These are phyloP conservation scores for Colletotrichum shisoi DNA, from an alignment of 2,329 filamentous ascomycete species.

Conservation along the genomic window DNA sequence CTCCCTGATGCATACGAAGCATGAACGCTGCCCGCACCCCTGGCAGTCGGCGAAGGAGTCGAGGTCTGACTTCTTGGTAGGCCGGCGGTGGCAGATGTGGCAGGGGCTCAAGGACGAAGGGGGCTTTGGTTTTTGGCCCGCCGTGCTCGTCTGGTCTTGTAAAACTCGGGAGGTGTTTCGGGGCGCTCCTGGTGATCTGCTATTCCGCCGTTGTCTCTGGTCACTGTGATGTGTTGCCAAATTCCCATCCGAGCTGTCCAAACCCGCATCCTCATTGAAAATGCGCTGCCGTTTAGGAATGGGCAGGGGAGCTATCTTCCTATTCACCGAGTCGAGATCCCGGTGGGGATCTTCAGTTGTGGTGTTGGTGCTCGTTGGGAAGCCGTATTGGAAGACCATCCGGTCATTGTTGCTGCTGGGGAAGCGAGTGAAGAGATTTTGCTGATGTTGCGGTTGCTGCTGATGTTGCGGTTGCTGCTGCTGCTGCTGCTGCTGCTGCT, in stretches of 20 bases:
- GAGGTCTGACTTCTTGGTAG: constrained; percentile 70
- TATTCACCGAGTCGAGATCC: constrained; percentile 13
- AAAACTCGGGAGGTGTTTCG: constrained; percentile 7
- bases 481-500: constrained; percentile 12
- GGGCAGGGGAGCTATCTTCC: constrained; percentile 33
- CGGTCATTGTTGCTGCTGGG: constrained; percentile 23
- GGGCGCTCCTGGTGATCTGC: constrained; percentile 25
- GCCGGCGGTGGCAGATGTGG: constrained; percentile 72
- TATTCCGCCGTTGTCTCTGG: constrained; percentile 21
- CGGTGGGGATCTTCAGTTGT: constrained; percentile 10
- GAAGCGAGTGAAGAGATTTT: constrained; percentile 20
- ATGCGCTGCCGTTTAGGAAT: constrained; percentile 34
- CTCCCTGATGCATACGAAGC: constrained; percentile 72
- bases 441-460: constrained; percentile 24
- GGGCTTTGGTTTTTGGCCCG: constrained; percentile 28
- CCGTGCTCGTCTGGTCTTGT: constrained; percentile 23
- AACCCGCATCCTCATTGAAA: constrained; percentile 19
- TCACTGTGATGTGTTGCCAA: background rate
- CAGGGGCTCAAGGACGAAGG: constrained; percentile 60
- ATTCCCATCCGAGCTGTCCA: background rate
- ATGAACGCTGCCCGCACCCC: constrained; percentile 68
- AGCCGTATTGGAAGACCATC: constrained; percentile 26
- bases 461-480: constrained; percentile 28
- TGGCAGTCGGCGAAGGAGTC: constrained; percentile 72
- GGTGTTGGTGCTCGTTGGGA: background rate